Evolutionary conservation across 768 basidiomycete species (phyloP), one percentile per base, ranked within the genome.

Genomic region (Mycena indigotica): DNA sequence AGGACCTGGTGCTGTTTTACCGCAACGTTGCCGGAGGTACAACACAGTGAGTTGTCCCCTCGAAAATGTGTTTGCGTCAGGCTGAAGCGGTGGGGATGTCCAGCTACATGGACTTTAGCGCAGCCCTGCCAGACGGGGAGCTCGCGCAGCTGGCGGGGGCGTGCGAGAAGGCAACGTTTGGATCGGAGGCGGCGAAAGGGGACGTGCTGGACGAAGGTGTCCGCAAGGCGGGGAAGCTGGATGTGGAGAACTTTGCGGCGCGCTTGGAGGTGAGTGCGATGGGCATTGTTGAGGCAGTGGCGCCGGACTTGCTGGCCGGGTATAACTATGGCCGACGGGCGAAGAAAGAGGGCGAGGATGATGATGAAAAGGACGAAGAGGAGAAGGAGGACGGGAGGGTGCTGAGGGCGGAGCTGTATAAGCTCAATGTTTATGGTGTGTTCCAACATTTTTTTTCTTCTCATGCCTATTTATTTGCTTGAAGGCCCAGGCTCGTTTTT

Each of bases 381-480:
- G 41, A 23, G 15, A 56, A 65, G 26, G 40, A 62, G 2, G 45
- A 65, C 8, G 53, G 62, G 2, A 56, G 55, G 1, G n/a, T 39
- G 2, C 64, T 80, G 26, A 60, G 48, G 23, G 58, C 65, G 0
- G 76, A 80, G 55, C 54, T 79, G n/a, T 77, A 78, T 64, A 80
- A 81, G 55, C 66, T 80, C 49, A 79, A 80, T 39, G 73, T 80
- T 1, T 78, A 80, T 48, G 71, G 79, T 79, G 40, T n/a, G 58
- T 40, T 26, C 28, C 5, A 8, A 15, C 38, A 23, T 15, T 25
- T 28, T 49, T 48, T n/a, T n/a, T n/a, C n/a, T n/a, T n/a, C n/a
- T n/a, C n/a, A n/a, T n/a, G n/a, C n/a, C 26, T 55, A 28, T 8
- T 17, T 4, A 5, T 39, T 3, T 19, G 5, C 19, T 4, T 19